Evolutionary conservation across 2,329 filamentous ascomycete genomes (phyloP), one percentile per base, ranked within the genome.

Genomic region (Colletotrichum sp.): DNA sequence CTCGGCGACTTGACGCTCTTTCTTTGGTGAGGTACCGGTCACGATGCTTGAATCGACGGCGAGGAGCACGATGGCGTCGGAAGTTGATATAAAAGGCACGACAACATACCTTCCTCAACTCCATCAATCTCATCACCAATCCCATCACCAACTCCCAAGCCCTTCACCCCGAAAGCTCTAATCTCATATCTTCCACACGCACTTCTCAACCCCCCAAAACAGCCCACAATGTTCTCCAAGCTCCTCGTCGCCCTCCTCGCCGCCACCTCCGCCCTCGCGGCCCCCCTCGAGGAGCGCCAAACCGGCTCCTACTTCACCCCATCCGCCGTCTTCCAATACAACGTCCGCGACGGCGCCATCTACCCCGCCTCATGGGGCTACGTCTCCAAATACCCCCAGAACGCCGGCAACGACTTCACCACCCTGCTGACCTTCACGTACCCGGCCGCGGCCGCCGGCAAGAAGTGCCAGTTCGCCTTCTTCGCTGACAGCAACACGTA

Each of bases 341-440:
- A 79, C 64, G 76, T 79, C 16, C 36, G 74, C 68, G 79, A 66
- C 28, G 80, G 80, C 48, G 78, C 79, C 72, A 80, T 81, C 71
- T 8, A 38, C 43, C 76, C 77, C 21, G 32, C 48, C 38, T 13
- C 55, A 36, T 67, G 36, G 69, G 78, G 77, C 68, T 34, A 72
- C 57, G 73, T 82, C 18, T 72, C 67, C 52, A 81, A 82, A 71
- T 72, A 76, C 77, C 55, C 70, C 70, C 75, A 80, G 12, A 69
- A 82, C 77, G 65, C 48, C 3, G 79, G 79, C 68, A 75, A 80
- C 61, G 81, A 83, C 73, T 76, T 78, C 70, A 83, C 80, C 34
- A 78, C 81, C 60, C 81, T 83, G 52, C 36, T 82, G 30, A 82
- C 80, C 63, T 82, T 82, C 55, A 79, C 77, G n/a, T 82, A 82